phyloP scores from a whole-genome alignment of 139 green algal species.

The Limnomonas spitsbergensis region DNA sequence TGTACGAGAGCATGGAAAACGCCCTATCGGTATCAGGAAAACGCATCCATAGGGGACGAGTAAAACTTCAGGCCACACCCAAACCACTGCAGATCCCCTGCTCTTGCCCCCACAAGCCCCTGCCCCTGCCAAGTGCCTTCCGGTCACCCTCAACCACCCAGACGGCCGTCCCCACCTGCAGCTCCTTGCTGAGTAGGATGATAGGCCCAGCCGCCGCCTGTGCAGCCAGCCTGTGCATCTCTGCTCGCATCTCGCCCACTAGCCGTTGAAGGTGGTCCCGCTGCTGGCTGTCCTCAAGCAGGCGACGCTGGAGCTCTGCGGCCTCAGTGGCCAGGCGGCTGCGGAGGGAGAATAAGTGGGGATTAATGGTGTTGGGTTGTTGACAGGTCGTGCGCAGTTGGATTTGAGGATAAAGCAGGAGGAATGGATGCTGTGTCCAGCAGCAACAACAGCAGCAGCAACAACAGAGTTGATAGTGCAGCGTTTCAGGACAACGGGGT shows the following conservation, averaged over 20 bases:
- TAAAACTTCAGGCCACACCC: too few species aligned
- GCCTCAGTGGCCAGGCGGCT: neutral
- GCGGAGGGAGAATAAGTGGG: too few species aligned
- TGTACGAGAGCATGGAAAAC: neutral
- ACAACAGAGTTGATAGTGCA: neutral
- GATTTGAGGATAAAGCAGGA: neutral
- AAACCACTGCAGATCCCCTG: too few species aligned
- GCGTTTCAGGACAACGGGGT: neutral
- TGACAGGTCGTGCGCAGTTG: too few species aligned
- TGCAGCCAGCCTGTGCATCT: conserved; percentile 35
- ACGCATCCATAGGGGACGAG: neutral
- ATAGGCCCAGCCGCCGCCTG: conserved; percentile 28
- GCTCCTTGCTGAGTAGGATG: conserved; percentile 15
- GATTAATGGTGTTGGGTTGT: too few species aligned
- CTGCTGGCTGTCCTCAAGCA: conserved; percentile 21
- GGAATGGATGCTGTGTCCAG: neutral
- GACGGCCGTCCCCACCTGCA: neutral
- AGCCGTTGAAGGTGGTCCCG: conserved; percentile 31
- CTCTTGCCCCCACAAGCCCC: neutral
- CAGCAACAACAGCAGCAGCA: neutral
- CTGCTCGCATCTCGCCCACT: conserved; percentile 35
- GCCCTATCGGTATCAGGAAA: neutral
- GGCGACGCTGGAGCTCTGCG: neutral
- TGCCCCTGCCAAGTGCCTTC: neutral
- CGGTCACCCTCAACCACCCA: neutral